phyloP scores from a whole-genome alignment of 306 rosid species.

The Sindora glabra region DNA sequence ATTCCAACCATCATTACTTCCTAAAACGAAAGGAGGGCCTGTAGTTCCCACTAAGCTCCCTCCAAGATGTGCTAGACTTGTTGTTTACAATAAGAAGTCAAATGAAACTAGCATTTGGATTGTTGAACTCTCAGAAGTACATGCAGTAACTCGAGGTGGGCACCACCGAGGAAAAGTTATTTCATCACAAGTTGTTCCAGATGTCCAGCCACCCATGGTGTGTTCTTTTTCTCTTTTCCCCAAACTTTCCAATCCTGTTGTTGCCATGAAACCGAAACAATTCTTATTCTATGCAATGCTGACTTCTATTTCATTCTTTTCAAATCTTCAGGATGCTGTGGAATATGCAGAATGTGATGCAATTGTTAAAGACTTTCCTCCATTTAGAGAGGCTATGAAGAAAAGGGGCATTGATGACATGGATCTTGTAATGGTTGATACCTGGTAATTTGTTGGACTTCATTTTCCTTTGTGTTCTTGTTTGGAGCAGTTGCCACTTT shows the following conservation, averaged over 20 bases:
- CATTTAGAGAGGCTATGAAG: conserved; percentile 90
- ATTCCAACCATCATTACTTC: conserved; percentile 86
- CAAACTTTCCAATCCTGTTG: background rate
- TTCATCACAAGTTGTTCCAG: conserved; percentile 60
- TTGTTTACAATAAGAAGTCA: conserved; percentile 74
- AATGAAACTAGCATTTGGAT: conserved; percentile 67
- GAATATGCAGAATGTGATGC: conserved; percentile 97
- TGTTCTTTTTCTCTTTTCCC: background rate
- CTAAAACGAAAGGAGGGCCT: conserved; percentile 77
- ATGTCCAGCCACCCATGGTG: conserved; percentile 97
- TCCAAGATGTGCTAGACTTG: conserved; percentile 80
- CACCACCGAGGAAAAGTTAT: conserved; percentile 91
- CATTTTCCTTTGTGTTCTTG: conserved; percentile 3
- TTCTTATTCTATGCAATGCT: background rate
- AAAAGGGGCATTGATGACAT: conserved; percentile 92
- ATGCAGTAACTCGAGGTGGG: conserved; percentile 91
- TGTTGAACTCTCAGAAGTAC: conserved; percentile 80
- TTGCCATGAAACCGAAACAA: background rate
- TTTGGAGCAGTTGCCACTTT: background rate
- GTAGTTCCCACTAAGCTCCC: conserved; percentile 77
- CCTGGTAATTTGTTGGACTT: conserved; percentile 51
- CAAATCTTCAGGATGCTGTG: conserved; percentile 57
- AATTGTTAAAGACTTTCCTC: conserved; percentile 75
- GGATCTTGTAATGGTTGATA: conserved; percentile 93
- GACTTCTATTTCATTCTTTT: background rate